phyloP scores from a whole-genome alignment of 1,139 yeast species.

The Pichia terricola region DNA sequence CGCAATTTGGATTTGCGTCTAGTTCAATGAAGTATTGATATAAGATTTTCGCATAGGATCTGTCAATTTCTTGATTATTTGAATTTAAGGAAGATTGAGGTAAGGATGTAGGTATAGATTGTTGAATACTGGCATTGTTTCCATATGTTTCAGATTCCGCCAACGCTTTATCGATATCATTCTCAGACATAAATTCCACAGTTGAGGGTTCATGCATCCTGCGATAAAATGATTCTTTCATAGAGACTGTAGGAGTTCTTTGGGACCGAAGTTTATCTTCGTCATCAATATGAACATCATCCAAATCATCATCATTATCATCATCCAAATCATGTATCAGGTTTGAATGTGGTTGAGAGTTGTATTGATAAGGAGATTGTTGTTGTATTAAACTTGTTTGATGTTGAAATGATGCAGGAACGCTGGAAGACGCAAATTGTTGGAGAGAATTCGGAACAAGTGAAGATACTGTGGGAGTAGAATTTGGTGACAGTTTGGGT shows the following conservation, averaged over 20 bases:
- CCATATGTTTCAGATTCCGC: slow-evolving; percentile 16
- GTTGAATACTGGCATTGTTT: background rate
- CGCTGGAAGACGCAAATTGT: no score
- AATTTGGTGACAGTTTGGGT: slow-evolving; percentile 6
- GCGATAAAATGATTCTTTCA: slow-evolving; percentile 2
- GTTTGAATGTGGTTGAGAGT: background rate
- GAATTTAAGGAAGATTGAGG: background rate
- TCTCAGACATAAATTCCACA: slow-evolving; percentile 32
- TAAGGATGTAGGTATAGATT: background rate
- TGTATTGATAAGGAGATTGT: background rate
- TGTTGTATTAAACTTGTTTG: background rate
- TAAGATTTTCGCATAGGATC: slow-evolving; percentile 19
- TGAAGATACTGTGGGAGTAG: no score
- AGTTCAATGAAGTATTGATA: slow-evolving; percentile 26
- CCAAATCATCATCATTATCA: slow-evolving; percentile 1
- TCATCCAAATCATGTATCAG: background rate
- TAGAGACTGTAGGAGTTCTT: background rate
- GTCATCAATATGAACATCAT: slow-evolving; percentile 4
- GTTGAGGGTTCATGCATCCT: slow-evolving; percentile 23
- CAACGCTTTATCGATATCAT: slow-evolving; percentile 32
- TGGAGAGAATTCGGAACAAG: no score
- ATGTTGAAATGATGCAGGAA: background rate
- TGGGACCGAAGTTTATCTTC: background rate
- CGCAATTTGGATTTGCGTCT: slow-evolving; percentile 20
- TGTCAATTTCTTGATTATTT: background rate